Base-by-base conservation (phyloP, 768 basidiomycete genomes). In the Pleurotus djamor region DNA sequence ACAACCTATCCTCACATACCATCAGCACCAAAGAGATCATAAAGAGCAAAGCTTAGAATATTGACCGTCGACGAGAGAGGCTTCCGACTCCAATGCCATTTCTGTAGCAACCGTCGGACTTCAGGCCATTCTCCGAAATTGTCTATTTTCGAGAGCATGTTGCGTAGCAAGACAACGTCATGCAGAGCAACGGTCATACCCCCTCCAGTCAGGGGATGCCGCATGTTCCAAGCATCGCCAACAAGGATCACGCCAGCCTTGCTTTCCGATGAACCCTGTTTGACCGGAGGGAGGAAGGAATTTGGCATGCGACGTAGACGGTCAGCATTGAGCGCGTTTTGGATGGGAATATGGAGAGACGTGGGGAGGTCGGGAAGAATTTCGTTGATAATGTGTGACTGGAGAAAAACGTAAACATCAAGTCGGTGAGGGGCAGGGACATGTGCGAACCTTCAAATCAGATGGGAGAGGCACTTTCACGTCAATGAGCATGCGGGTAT, bases 181-280 rank as follows among this genome's bases (percentile, higher is more conserved):
- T 86, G 82, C 49, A 98, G 77, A 2, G 94, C 95, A 41, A 98
- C 96, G 0, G 95, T 96, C 97, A 99, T 99, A 4, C 97, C 97
- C 9, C 95, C 94, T 4, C 97, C 97, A 0, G 97, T 99, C 17
- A 99, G 81, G 1, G 97, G 97, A 72, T 99, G 97, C 0, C 97
- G 91, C 96, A 98, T 98, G 70, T 98, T 99, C 90, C 94, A 96
- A 2, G 96, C 87, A 69, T 98, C 97, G 1, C 97, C 97, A 36
- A 97, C 78, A 61, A 98, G 85, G 59, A 99, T 75, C 8, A 85
- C 86, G 28, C 93, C 92, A 51, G 86, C 81, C 62, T 84, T 89
- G 14, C 74, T 73, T 8, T 78, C 75, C 0, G 70, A 63, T 17
- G 65, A 62, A n/a, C 77, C 78, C 68, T 96, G 96, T 60, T 86